Evolutionary conservation across 768 basidiomycete species (phyloP).

Genomic region (Daedaleopsis nitida): DNA sequence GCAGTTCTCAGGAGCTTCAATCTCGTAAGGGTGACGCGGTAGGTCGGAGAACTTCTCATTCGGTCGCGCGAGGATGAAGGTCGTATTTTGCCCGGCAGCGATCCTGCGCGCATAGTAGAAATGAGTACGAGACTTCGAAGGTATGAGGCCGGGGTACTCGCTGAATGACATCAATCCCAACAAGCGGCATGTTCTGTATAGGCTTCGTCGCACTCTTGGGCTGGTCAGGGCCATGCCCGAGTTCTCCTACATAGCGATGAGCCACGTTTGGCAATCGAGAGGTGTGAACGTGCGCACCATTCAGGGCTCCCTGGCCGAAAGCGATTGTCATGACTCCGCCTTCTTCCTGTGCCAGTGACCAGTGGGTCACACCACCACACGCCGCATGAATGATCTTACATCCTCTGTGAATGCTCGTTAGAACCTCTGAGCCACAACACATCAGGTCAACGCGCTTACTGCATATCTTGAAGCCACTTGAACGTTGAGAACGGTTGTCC

Average conservation of each 20-base stretch:
- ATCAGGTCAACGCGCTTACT: constrained; percentile 44
- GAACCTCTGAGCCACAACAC: neutral
- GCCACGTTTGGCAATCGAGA: too few relatives aligned
- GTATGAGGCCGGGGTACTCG: constrained; percentile 35
- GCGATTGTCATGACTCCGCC: constrained; percentile 79
- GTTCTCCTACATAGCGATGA: constrained; percentile 52
- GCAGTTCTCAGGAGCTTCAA: constrained; percentile 69
- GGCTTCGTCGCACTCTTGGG: constrained; percentile 90
- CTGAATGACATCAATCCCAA: constrained; percentile 81
- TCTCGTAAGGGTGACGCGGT: constrained; percentile 76
- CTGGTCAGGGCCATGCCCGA: constrained; percentile 78
- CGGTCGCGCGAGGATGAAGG: constrained; percentile 78
- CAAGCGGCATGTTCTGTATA: constrained; percentile 65
- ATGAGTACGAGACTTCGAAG: neutral
- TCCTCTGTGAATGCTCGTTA: constrained; percentile 47
- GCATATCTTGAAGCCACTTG: constrained; percentile 84
- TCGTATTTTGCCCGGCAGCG: constrained; percentile 85
- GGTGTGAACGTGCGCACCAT: constrained; percentile 51
- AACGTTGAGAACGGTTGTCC: constrained; percentile 89
- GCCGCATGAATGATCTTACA: constrained; percentile 72
- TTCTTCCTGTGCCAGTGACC: constrained; percentile 74
- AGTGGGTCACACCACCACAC: constrained; percentile 91
- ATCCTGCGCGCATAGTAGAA: constrained; percentile 48
- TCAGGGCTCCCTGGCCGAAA: constrained; percentile 86
- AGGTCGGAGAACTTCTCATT: constrained; percentile 75